Percentiles rank a stretch among this genome's conserved stretches.
These are phyloP conservation scores for Ascochyta pisi DNA, from an alignment of 2,329 filamentous ascomycete genomes.

Conservation along the genomic window DNA sequence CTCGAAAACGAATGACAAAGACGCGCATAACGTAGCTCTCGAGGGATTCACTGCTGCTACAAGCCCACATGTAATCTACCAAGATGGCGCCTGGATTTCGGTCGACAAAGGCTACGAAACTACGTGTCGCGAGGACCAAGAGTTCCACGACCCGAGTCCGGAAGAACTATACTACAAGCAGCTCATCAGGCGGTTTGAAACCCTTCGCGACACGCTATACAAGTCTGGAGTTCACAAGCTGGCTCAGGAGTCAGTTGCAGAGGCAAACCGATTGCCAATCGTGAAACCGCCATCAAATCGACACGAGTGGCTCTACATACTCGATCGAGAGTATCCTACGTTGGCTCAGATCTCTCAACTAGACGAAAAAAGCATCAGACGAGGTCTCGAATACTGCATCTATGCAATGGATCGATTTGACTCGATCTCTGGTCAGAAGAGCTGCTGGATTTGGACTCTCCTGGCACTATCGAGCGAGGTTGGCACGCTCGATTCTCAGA, in stretches of 20 bases:
- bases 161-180: conserved; percentile 72
- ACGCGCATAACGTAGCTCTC: conserved; percentile 25
- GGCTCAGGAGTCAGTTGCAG: conserved; percentile 39
- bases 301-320: conserved; percentile 42
- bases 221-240: conserved; percentile 61
- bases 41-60: conserved; percentile 58
- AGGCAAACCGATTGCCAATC: conserved; percentile 4
- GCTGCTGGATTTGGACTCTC: conserved; percentile 85
- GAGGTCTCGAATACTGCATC: conserved; percentile 67
- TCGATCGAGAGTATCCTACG: conserved; percentile 51
- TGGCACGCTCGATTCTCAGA: conserved; percentile 76
- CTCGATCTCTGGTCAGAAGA: conserved; percentile 69
- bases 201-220: conserved; percentile 69
- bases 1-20: conserved; percentile 49
- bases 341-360: conserved; percentile 60
- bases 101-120: conserved; percentile 48
- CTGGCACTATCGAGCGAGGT: conserved; percentile 76
- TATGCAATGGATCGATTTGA: conserved; percentile 68
- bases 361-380: conserved; percentile 70
- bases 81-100: conserved; percentile 78
- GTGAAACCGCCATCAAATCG: conserved; percentile 42
- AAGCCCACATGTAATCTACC: conserved; percentile 68
- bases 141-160: conserved; percentile 47
- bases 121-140: conserved; percentile 18
- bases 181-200: conserved; percentile 69